These are phyloP conservation scores for Hypsizygus marmoreus DNA, from an alignment of 768 basidiomycete species.

Conservation along the genomic window DNA sequence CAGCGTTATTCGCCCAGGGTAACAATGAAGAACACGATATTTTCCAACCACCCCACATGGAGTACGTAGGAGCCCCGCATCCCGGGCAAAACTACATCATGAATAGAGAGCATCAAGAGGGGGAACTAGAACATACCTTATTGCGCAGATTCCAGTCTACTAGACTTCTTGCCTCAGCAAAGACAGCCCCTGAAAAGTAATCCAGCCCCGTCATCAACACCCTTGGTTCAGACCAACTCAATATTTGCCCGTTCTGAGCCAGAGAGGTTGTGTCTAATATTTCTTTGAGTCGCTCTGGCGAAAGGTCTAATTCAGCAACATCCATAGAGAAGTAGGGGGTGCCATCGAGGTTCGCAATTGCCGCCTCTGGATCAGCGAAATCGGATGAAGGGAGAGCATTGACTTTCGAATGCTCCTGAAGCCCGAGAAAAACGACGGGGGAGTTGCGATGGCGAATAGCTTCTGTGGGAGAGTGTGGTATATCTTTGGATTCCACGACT, in stretches of 20 bases:
- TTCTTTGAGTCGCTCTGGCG: constrained; percentile 32
- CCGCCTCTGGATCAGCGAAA: constrained; percentile 55
- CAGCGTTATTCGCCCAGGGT: constrained; percentile 71
- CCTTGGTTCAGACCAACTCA: constrained; percentile 71
- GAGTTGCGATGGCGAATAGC: constrained; percentile 60
- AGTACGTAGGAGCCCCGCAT: constrained; percentile 80
- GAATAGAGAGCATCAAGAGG: background rate
- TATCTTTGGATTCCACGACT: constrained; percentile 29
- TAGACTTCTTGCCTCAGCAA: constrained; percentile 78
- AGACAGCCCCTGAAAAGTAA: constrained; percentile 69
- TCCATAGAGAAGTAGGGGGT: constrained; percentile 86
- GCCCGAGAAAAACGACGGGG: constrained; percentile 77
- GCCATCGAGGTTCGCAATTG: constrained; percentile 68
- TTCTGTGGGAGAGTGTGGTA: constrained; percentile 41
- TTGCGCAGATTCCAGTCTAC: constrained; percentile 94
- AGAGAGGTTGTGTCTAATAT: constrained; percentile 41
- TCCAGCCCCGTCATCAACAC: constrained; percentile 57
- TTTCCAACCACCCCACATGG: constrained; percentile 98
- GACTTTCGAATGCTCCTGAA: constrained; percentile 58
- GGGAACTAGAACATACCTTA: constrained; percentile 48
- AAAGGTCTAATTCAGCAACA: constrained; percentile 50
- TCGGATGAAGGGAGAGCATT: constrained; percentile 67
- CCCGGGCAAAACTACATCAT: constrained; percentile 77
- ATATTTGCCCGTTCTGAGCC: constrained; percentile 37
- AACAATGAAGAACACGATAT: constrained; percentile 73